These are phyloP conservation scores for Yarrowia porcina DNA, from an alignment of 805 yeast species.

Conservation along the genomic window DNA sequence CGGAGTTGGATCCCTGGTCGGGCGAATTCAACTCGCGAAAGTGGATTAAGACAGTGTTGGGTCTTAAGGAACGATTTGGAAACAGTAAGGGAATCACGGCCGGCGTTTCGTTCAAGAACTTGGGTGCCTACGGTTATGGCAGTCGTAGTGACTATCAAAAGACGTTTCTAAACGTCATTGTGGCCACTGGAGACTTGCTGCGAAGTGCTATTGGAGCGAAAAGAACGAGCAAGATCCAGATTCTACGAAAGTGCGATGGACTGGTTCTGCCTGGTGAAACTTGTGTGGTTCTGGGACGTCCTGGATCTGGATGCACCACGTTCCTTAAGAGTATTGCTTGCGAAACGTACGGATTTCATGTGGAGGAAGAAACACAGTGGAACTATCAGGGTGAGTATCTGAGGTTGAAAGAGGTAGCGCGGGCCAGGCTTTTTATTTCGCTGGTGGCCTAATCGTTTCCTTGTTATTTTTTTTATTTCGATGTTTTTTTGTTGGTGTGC, in stretches of 20 bases:
- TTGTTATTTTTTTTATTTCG: not conserved
- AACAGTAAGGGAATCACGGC: slow-evolving; percentile 42
- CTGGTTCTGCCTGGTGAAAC: slow-evolving; percentile 59
- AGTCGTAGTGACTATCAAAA: slow-evolving; percentile 63
- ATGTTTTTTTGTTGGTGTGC: not conserved
- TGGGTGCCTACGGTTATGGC: slow-evolving; percentile 60
- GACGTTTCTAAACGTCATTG: slow-evolving; percentile 47
- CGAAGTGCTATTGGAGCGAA: slow-evolving; percentile 32
- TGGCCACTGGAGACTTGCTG: slow-evolving; percentile 42
- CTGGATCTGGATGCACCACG: slow-evolving; percentile 77
- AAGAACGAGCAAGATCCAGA: slow-evolving; percentile 37
- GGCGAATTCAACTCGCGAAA: slow-evolving; percentile 53
- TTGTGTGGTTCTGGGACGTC: slow-evolving; percentile 68
- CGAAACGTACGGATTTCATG: slow-evolving; percentile 57
- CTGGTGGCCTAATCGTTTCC: not conserved
- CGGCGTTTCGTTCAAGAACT: slow-evolving; percentile 55
- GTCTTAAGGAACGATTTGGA: slow-evolving; percentile 39
- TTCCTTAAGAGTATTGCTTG: slow-evolving; percentile 44
- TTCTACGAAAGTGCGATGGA: slow-evolving; percentile 56
- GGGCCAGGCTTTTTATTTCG: not conserved
- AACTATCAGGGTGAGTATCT: slow-evolving; percentile 39
- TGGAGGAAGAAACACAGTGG: slow-evolving; percentile 50
- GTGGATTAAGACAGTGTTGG: slow-evolving; percentile 63
- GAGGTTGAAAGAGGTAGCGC: slow-evolving; percentile 38
- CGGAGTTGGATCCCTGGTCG: slow-evolving; percentile 55